Evolutionary conservation across 495 filamentous ascomycete species (phyloP).

Genomic region (Penicillium canescens): DNA sequence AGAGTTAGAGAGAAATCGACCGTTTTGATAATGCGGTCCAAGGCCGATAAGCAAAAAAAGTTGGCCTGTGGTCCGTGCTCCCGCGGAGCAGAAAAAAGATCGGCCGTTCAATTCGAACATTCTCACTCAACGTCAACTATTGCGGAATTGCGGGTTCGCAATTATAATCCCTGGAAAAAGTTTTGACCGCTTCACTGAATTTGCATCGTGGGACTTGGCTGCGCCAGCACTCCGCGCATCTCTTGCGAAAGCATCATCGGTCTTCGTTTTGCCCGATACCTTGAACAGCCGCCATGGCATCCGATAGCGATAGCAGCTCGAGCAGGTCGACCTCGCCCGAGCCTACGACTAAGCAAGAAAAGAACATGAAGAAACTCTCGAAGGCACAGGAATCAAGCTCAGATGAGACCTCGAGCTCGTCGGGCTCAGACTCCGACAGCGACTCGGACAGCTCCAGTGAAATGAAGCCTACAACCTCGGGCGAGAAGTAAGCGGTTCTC

Average conservation of each 20-base stretch:
- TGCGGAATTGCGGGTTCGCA: neutral
- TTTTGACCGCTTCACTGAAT: neutral
- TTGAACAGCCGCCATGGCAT: conserved; percentile 31
- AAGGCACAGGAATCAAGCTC: conserved; percentile 23
- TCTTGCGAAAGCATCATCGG: neutral
- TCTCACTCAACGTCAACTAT: conserved; percentile 12
- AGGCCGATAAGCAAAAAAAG: conserved; percentile 36
- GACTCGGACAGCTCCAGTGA: conserved; percentile 32
- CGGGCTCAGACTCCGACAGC: conserved; percentile 32
- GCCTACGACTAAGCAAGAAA: conserved; percentile 24
- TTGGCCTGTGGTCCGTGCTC: conserved; percentile 45
- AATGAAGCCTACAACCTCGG: conserved; percentile 29
- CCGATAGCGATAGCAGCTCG: conserved; percentile 32
- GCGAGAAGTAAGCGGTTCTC: conserved; percentile 22
- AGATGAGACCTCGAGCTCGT: conserved; percentile 26
- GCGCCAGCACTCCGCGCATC: conserved; percentile 2
- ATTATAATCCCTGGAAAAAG: neutral
- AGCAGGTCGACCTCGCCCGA: conserved; percentile 35
- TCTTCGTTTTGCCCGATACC: neutral
- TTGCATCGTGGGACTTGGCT: neutral
- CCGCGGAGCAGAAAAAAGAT: conserved; percentile 47
- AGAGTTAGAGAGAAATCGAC: conserved; percentile 1
- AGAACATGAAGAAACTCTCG: conserved; percentile 31
- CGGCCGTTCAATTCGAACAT: conserved; percentile 21
- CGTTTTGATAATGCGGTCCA: conserved; percentile 21